Evolutionary conservation across 192 early-diverging fungal species (phyloP), one percentile per base, ranked within the genome.

Genomic region (Coemansia sp.): DNA sequence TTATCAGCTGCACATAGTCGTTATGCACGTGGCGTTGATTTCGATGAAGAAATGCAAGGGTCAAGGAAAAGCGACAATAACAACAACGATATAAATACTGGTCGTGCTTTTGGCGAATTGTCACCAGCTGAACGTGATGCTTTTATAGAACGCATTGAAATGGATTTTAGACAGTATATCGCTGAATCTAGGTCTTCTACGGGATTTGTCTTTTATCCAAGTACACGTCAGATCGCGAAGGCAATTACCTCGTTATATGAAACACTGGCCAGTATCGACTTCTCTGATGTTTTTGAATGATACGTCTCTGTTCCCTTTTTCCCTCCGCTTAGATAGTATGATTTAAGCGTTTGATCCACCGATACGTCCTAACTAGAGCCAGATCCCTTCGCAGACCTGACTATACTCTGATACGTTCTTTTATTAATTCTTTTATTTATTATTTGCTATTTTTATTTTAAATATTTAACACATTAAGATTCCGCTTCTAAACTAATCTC

Each of bases 131-230:
- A 74, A 22, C 73, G 73, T 8, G 73, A 74, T 34, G 17, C 28
- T 9, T 74, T 64, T 45, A 34, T 74, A 36, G 33, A 22, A 17
- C 57, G 59, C 39, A 74, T 74, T 28, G 73, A 74, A 45, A 14
- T 68, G 8, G 73, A 74, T 43, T 74, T 74, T 57, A 61, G 73
- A 7, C 35, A 51, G 41, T 51, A 69, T 17, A 48, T 74, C n/a
- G 66, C 63, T 7, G 67, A 69, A 18, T 65, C 38, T 12, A 22
- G 67, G 9, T 22, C 73, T 2, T 14, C 51, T 32, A 43, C 73
- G 3, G 73, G 73, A 39, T 74, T 74, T 53, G 67, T 57, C 5
- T 65, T 69, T 36, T 74, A 74, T 34, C 73, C 73, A 8, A 74
- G 65, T 32, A 58, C 73, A 3, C 66, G 73, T 22, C 66, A 74